phyloP scores from a whole-genome alignment of 768 basidiomycete species.

The Collybia nuda region DNA sequence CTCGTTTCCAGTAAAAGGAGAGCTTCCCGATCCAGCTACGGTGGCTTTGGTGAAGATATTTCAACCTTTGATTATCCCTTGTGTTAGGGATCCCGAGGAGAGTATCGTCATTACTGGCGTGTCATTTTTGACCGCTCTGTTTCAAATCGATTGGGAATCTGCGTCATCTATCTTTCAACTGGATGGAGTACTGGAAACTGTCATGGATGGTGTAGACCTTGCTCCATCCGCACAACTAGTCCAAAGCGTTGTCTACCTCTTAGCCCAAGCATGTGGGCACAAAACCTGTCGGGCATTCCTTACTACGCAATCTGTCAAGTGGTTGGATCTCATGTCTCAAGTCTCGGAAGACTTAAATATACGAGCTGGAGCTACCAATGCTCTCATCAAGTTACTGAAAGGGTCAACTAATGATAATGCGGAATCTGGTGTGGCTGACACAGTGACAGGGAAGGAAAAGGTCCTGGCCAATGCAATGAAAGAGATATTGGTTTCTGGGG shows the following conservation, averaged over 20 bases:
- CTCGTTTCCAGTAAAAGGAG: slow-evolving; percentile 31
- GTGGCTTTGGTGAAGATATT: slow-evolving; percentile 51
- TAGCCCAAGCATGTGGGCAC: slow-evolving; percentile 76
- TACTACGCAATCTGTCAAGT: slow-evolving; percentile 52
- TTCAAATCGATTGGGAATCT: slow-evolving; percentile 75
- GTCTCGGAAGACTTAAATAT: slow-evolving; percentile 44
- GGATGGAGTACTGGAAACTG: slow-evolving; percentile 61
- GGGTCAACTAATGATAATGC: slow-evolving; percentile 49
- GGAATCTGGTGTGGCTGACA: slow-evolving; percentile 19
- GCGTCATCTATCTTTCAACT: slow-evolving; percentile 64
- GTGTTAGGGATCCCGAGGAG: slow-evolving; percentile 59
- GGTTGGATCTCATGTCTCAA: slow-evolving; percentile 64
- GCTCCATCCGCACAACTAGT: slow-evolving; percentile 47
- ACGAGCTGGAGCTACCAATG: slow-evolving; percentile 66
- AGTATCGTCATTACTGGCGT: slow-evolving; percentile 50
- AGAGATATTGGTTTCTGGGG: slow-evolving; percentile 44
- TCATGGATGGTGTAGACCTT: slow-evolving; percentile 75
- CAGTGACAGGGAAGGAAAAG: slow-evolving; percentile 30
- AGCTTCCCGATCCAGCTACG: slow-evolving; percentile 45
- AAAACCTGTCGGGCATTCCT: slow-evolving; percentile 68
- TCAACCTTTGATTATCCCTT: slow-evolving; percentile 43
- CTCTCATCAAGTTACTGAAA: slow-evolving; percentile 75
- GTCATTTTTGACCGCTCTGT: slow-evolving; percentile 74
- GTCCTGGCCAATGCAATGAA: slow-evolving; percentile 57
- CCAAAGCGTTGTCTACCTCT: slow-evolving; percentile 66